Evolutionary conservation across 257 asterid species (phyloP), one percentile per base, ranked within the genome.

Genomic region (Solanum ahanhuiri): DNA sequence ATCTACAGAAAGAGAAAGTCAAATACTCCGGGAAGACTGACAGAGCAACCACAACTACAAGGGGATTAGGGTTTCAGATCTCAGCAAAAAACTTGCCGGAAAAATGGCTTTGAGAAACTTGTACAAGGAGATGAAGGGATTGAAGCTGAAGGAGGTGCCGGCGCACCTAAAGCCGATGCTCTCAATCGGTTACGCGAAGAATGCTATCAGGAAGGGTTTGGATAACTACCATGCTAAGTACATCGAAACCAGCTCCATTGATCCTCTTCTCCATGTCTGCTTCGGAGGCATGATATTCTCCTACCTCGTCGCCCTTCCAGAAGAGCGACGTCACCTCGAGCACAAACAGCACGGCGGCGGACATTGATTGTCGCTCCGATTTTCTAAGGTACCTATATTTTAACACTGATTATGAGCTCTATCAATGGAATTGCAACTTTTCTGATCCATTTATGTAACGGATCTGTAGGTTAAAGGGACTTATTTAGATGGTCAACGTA

Each of bases 241-340:
- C 92, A 94, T 96, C 89, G 92, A 92, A 91, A 94, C 99, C 71
- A 85, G 89, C 83, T 94, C 98, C 86, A 34, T 88, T 37, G 92
- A 90, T 5, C 98, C 98, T 11, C 89, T 96, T 82, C 91, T 83
- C 76, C 99, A 96, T 89, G 88, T 96, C 83, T 95, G 98, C 88
- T 91, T 93, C 66, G 99, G 99, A 0, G 99, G 99, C 22, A 93
- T 95, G 97, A 86, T 90, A 71, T 88, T 96, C 39, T 95, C 98
- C 54, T 96, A 95, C 92, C 95, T 96, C 89, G 88, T 96, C 22
- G 98, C 98, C 83, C 98, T 96, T 41, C 99, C 99, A 2, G 98
- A 96, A 94, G 99, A 96, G 95, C 99, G 98, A 86, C 98, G 99
- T 48, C 99, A 96, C 86, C 98, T 95, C 86, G 92, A 89, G 83